phyloP scores from a whole-genome alignment of 2,329 filamentous ascomycete species.

The Pseudocercospora fijiensis region DNA sequence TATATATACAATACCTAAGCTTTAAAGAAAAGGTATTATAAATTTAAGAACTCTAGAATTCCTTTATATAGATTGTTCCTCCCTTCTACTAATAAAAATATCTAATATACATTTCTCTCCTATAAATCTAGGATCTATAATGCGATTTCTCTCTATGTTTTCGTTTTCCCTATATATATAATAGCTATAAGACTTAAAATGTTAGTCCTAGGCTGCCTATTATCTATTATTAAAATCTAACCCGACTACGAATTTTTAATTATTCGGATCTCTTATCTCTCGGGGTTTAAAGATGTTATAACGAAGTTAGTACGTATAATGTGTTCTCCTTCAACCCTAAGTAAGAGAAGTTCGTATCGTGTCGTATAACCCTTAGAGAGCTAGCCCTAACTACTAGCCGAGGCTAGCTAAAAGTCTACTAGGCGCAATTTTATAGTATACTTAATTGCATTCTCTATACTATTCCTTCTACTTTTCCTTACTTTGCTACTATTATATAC shows the following conservation, averaged over 20 bases:
- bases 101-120: too few species aligned
- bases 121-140: neutral
- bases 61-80: neutral
- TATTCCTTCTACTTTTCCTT: neutral
- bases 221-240: neutral
- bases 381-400: too few species aligned
- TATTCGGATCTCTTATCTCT: too few species aligned
- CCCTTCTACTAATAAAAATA: neutral
- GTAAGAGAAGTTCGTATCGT: neutral
- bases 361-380: neutral
- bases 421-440: neutral
- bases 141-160: neutral
- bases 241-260: neutral
- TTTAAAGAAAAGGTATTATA: neutral
- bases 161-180: too few species aligned
- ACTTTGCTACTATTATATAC: neutral
- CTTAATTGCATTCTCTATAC: neutral
- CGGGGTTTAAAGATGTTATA: neutral
- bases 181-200: neutral
- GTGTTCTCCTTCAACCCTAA: too few species aligned
- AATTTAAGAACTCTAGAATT: neutral
- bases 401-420: neutral
- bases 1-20: too few species aligned
- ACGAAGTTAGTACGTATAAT: neutral
- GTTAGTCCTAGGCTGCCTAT: neutral